Evolutionary conservation across 2,329 filamentous ascomycete genomes (phyloP), one percentile per base, ranked within the genome.

Genomic region (Colletotrichum tabaci): DNA sequence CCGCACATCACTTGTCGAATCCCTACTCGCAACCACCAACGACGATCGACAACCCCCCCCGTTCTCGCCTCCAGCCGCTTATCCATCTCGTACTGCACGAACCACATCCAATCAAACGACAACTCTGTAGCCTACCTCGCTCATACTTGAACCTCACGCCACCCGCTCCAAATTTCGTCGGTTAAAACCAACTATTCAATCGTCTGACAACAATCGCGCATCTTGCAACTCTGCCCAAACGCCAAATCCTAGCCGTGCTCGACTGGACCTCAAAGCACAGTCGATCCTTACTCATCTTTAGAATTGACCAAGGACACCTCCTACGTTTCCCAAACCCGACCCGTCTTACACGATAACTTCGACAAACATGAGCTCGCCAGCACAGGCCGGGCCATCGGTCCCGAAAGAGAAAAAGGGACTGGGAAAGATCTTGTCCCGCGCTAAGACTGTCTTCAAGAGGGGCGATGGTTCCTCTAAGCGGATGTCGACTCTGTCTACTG

Each of bases 381-480:
- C 82, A 66, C 84, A 81, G 71, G 77, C 77, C 60, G 81, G 80
- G 75, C 79, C 80, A 49, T 80, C 79, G 47, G 73, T 74, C 65
- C 78, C 80, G 61, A 79, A 77, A 57, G 83, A 84, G 75, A 87
- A 84, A 80, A 87, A 82, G 77, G 83, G 84, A 15, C 74, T 89
- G 38, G 84, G 83, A 66, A 87, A 82, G 75, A 80, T 88, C 23
- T 73, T 89, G 42, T 84, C 83, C 46, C 82, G 85, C 46, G 82
- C 87, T 77, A 89, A 84, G 82, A 86, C 85, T 3, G 85, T 86
- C 42, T 81, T 88, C 67, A 87, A 81, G 78, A 84, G 81, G 74
- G 79, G 82, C 71, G 84, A 85, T 15, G 65, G 77, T 15, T 77
- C 79, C 61, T 73, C 71, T 47, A 74, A 74, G 71, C 63, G 67